Base-by-base conservation (phyloP, 106 monocot species). In the Dioscorea zingiberensis region DNA sequence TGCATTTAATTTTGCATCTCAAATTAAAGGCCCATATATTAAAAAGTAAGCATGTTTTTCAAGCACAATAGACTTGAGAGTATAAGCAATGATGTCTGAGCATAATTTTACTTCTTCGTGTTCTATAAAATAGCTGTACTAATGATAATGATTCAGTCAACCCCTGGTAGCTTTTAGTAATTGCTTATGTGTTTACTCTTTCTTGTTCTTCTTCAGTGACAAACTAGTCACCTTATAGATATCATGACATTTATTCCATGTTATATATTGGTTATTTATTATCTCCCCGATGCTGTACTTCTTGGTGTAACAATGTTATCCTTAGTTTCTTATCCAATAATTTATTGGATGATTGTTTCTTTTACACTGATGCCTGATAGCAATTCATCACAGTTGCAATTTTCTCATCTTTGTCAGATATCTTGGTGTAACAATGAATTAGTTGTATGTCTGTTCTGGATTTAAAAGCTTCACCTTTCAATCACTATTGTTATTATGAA, bases 1-100 rank as follows among this genome's bases (percentile, higher is more conserved):
- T 77, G 71, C 65, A 55, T 84, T 93, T 73, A 63, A 63, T 29
- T 88, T 85, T 70, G 49, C 75, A 58, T 78, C 72, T 70, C 82
- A 93, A 44, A 80, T 77, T 30, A 72, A 77, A 74, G 79, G 60
- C 27, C 24, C 82, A 64, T 82, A 47, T 73, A 85, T 73, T 73
- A 83, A 80, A 80, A 83, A 80, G 93, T 93, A 44, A 71, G 80
- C 5, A 71, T 71, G 19, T 24, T 45, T 45, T 14, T 54, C 61
- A 46, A 25, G 16, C 14, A 16, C 21, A 27, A n/a, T n/a, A n/a
- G n/a, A n/a, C n/a, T n/a, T n/a, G n/a, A n/a, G n/a, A n/a, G n/a
- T n/a, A n/a, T n/a, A n/a, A n/a, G n/a, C n/a, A n/a, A n/a, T 17
- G 13, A 16, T 13, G 4, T 9, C 26, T 30, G 47, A 38, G 24